A percentile compares a stretch with the other conserved stretches of the same genome.
phyloP scores from a whole-genome alignment of 148 eudicot species.

The Fagopyrum esculentum region DNA sequence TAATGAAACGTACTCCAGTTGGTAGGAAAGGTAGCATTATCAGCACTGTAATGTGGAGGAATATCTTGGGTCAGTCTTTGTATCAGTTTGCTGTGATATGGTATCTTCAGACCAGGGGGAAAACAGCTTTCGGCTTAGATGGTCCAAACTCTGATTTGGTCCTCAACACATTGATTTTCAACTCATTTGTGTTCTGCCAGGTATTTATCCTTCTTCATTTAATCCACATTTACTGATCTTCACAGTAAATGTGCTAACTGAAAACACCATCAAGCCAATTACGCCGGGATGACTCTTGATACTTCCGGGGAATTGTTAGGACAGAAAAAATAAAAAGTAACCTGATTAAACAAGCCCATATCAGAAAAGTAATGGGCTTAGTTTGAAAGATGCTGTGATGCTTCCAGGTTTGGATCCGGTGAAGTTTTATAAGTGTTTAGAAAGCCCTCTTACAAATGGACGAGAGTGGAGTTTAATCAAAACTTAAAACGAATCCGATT shows the following conservation, averaged over 20 bases:
- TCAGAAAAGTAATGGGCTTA: background rate
- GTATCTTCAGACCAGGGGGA: constrained; percentile 27
- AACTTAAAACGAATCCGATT: too few relatives aligned
- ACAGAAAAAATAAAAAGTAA: background rate
- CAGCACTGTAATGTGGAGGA: constrained; percentile 52
- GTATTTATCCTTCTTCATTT: constrained; percentile 17
- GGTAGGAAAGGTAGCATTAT: constrained; percentile 41
- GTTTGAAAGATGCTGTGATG: too few relatives aligned
- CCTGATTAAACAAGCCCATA: background rate
- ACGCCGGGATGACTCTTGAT: background rate
- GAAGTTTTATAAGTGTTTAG: too few relatives aligned
- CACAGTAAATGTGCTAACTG: background rate
- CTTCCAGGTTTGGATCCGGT: too few relatives aligned
- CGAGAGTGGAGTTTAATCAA: too few relatives aligned
- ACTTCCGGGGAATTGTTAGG: background rate
- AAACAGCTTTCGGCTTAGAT: constrained; percentile 19
- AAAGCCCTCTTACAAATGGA: too few relatives aligned
- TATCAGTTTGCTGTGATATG: constrained; percentile 40
- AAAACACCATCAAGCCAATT: background rate
- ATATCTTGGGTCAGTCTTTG: constrained; percentile 46
- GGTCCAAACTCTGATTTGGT: constrained; percentile 27
- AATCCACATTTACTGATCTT: background rate
- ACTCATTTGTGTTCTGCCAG: constrained; percentile 56
- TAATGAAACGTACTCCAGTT: constrained; percentile 43
- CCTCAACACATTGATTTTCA: constrained; percentile 41